These are phyloP conservation scores for Chlamydomonas applanata DNA, from an alignment of 139 green algal species.

Conservation along the genomic window DNA sequence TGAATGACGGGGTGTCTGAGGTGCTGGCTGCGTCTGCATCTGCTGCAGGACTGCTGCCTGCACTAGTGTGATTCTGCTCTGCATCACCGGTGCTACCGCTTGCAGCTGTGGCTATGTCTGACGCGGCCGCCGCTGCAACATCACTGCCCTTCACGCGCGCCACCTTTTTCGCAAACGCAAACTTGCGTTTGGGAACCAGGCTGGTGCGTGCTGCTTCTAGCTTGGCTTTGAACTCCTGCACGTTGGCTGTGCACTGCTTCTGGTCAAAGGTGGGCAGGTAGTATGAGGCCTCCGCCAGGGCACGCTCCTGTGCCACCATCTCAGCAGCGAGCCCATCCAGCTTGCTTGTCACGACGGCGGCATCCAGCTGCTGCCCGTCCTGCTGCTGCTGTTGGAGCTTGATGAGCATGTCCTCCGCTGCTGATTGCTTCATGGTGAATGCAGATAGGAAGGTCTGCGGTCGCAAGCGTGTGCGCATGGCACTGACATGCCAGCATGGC, in stretches of 20 bases:
- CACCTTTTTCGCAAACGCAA: constrained; percentile 61
- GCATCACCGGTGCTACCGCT: not conserved
- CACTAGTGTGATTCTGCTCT: not conserved
- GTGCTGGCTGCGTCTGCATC: not conserved
- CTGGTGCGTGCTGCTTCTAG: constrained; percentile 35
- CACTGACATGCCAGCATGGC: not conserved
- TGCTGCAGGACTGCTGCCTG: not conserved
- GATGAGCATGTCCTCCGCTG: not conserved
- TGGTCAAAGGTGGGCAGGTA: constrained; percentile 73
- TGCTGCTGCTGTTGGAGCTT: constrained; percentile 14
- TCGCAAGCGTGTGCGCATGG: not conserved
- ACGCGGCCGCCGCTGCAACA: not conserved
- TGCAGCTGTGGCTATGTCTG: not conserved
- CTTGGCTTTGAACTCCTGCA: constrained; percentile 41
- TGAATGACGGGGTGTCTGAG: not conserved
- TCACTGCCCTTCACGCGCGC: constrained; percentile 21
- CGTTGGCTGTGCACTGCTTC: constrained; percentile 38
- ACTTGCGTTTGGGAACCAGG: constrained; percentile 61
- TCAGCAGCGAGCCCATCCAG: constrained; percentile 8
- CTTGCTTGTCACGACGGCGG: not conserved
- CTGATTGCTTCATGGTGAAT: not conserved
- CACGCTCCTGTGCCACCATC: constrained; percentile 22
- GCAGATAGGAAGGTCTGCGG: constrained; percentile 1
- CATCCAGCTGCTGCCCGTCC: not conserved
- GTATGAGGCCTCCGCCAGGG: constrained; percentile 64